Evolutionary conservation across 1,284 basidiomycete genomes (phyloP).

Genomic region (Cystobasidium slooffiae): DNA sequence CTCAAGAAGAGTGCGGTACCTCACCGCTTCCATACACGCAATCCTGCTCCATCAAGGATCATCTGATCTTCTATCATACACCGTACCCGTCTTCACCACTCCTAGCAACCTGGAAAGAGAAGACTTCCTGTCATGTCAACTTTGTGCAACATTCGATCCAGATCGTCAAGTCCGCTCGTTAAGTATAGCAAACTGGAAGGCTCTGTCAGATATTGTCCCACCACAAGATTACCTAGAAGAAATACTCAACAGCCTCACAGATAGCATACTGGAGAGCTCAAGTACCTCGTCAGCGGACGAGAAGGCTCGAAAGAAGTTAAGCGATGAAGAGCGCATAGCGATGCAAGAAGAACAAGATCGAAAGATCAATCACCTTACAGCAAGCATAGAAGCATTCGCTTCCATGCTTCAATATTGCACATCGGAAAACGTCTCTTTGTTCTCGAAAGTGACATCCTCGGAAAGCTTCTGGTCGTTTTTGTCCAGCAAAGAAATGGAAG

Average conservation of each 20-base stretch:
- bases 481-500: not conserved
- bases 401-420: not conserved
- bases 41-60: slow-evolving; percentile 65
- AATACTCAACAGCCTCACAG: slow-evolving; percentile 23
- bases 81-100: slow-evolving; percentile 60
- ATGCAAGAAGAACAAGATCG: slow-evolving; percentile 25
- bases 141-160: slow-evolving; percentile 71
- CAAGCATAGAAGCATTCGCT: slow-evolving; percentile 37
- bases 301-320: not conserved
- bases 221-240: slow-evolving; percentile 9
- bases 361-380: slow-evolving; percentile 12
- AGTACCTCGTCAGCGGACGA: not conserved
- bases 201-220: slow-evolving; percentile 50
- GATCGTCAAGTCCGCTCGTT: slow-evolving; percentile 67
- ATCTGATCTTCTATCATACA: slow-evolving; percentile 65
- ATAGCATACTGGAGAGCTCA: slow-evolving; percentile 16
- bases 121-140: slow-evolving; percentile 79
- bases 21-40: slow-evolving; percentile 72
- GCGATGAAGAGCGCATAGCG: slow-evolving; percentile 21
- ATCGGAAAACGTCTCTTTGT: not conserved
- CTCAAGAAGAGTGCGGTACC: slow-evolving; percentile 72
- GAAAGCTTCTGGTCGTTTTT: slow-evolving; percentile 31
- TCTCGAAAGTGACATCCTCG: slow-evolving; percentile 10
- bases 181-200: slow-evolving; percentile 60
- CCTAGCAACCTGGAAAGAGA: slow-evolving; percentile 70